A percentile compares a stretch with the other conserved stretches of the same genome.
phyloP scores from a whole-genome alignment of 306 rosid species.

The Prinsepia uniflora region DNA sequence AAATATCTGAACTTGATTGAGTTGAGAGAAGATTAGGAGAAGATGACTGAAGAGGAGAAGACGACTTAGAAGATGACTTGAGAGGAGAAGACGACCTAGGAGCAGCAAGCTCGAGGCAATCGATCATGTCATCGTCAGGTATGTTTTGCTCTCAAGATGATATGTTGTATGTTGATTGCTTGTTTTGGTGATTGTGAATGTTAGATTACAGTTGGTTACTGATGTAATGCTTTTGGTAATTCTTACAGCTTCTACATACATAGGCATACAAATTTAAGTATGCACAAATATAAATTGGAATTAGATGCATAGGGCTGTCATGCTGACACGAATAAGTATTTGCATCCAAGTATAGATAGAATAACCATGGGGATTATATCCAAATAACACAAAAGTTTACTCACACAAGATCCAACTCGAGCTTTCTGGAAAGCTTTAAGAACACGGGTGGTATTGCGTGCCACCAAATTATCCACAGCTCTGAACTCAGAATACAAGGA shows the following conservation, averaged over 20 bases:
- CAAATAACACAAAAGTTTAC: conserved; percentile 18
- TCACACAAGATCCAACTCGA: conserved; percentile 87
- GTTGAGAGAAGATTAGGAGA: too few species aligned
- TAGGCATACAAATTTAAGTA: background rate
- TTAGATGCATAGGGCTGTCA: background rate
- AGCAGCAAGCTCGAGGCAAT: too few species aligned
- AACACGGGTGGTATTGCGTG: conserved; percentile 64
- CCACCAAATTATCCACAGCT: conserved; percentile 82
- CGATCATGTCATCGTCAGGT: too few species aligned
- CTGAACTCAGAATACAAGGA: conserved; percentile 70
- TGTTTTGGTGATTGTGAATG: too few species aligned
- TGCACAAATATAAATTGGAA: background rate
- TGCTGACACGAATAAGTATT: background rate
- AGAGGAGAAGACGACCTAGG: too few species aligned
- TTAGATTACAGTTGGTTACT: too few species aligned
- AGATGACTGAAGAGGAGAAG: too few species aligned
- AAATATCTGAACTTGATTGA: too few species aligned
- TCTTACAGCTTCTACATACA: background rate
- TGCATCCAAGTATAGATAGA: conserved; percentile 8
- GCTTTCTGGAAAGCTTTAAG: conserved; percentile 78
- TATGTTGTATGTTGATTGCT: too few species aligned
- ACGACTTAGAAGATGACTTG: too few species aligned
- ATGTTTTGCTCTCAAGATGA: too few species aligned
- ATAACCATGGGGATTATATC: conserved; percentile 6
- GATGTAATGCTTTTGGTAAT: too few species aligned